A percentile compares a stretch with the other conserved stretches of the same genome.
These are phyloP conservation scores for Ogataea ganodermae DNA, from an alignment of 805 yeast species.

Conservation along the genomic window DNA sequence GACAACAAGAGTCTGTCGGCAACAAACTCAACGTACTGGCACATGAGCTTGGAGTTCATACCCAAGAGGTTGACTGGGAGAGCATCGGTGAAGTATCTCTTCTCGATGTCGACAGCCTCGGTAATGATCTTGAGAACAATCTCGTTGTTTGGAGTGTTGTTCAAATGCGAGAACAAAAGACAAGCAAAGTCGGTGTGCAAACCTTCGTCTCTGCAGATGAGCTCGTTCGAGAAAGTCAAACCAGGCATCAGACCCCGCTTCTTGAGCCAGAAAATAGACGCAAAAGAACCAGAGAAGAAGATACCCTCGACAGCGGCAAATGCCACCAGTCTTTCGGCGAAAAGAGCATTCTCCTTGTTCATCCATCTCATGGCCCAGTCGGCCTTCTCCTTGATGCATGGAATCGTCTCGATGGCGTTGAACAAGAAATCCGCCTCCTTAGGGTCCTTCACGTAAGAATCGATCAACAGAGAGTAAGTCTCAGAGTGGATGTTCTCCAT, in stretches of 20 bases:
- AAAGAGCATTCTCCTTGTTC: constrained; percentile 79
- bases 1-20: constrained; percentile 95
- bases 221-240: constrained; percentile 94
- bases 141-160: constrained; percentile 79
- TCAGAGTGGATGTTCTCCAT: constrained; percentile 99
- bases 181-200: constrained; percentile 98
- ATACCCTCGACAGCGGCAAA: constrained; percentile 99
- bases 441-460: constrained; percentile 94
- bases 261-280: constrained; percentile 98
- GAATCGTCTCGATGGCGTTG: constrained; percentile 95
- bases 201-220: constrained; percentile 98
- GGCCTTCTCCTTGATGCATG: constrained; percentile 95
- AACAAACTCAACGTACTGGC: constrained; percentile 96
- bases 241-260: constrained; percentile 99
- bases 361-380: constrained; percentile 99
- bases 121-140: constrained; percentile 85
- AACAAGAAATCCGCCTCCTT: constrained; percentile 87
- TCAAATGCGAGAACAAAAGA: constrained; percentile 86
- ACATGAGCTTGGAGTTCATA: constrained; percentile 92
- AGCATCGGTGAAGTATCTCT: constrained; percentile 93
- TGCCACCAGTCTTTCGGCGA: constrained; percentile 95
- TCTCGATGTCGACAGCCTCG: constrained; percentile 94
- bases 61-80: constrained; percentile 91
- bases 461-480: constrained; percentile 92
- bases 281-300: constrained; percentile 97